Percentiles rank a stretch among this genome's conserved stretches.
Conservation (phyloP, 331 rosid genomes). For the Cucumis variabilis region DNA sequence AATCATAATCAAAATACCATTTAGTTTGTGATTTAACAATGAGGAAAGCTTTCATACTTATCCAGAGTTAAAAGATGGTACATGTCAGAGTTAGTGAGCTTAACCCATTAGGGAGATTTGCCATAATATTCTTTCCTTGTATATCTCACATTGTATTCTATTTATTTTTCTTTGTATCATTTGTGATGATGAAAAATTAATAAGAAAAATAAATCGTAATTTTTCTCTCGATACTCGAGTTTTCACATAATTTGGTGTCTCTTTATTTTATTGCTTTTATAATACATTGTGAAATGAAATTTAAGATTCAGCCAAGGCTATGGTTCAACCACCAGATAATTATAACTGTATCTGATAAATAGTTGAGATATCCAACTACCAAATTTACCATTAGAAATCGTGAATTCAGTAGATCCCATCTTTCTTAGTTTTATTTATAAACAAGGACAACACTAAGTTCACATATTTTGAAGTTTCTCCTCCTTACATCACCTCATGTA, state of each 20-base stretch:
- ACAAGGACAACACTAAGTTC: background rate
- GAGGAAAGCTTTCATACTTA: background rate
- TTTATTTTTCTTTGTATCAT: too few relatives aligned
- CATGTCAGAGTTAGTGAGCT: background rate
- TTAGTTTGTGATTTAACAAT: background rate
- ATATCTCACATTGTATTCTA: too few relatives aligned
- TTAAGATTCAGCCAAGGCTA: background rate
- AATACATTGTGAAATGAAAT: background rate
- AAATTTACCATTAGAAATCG: background rate
- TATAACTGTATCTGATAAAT: background rate
- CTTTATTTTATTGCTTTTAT: too few relatives aligned
- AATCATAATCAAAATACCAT: slow-evolving; percentile 25
- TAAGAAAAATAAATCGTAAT: too few relatives aligned
- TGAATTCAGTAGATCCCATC: too few relatives aligned
- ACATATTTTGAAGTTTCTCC: background rate
- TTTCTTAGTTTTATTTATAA: background rate
- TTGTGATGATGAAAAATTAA: too few relatives aligned
- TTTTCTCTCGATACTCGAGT: too few relatives aligned
- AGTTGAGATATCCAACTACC: background rate
- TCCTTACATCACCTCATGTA: too few relatives aligned
- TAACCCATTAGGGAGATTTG: too few relatives aligned
- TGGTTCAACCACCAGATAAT: background rate
- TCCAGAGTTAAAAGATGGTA: background rate
- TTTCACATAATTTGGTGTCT: too few relatives aligned
- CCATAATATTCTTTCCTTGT: too few relatives aligned